phyloP scores from a whole-genome alignment of 768 basidiomycete genomes.

The Tricholomella constricta region DNA sequence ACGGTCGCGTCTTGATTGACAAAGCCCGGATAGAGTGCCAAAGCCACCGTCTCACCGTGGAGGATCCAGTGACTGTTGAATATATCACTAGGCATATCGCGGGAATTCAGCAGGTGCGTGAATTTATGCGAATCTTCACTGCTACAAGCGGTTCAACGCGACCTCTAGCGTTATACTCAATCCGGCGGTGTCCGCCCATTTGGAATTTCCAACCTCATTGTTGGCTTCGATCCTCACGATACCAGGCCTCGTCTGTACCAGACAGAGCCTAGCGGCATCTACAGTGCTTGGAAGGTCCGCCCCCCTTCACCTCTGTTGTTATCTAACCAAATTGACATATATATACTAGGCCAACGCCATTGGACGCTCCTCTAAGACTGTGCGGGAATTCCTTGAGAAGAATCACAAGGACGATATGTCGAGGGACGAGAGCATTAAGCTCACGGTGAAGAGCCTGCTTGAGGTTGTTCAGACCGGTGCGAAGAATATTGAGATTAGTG shows the following conservation, averaged over 20 bases:
- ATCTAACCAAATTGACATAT: not conserved
- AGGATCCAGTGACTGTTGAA: constrained; percentile 97
- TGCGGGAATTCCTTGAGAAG: constrained; percentile 98
- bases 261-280: constrained; percentile 98
- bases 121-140: not conserved
- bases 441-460: constrained; percentile 92
- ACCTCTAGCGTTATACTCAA: constrained; percentile 86
- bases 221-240: constrained; percentile 96
- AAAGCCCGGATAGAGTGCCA: constrained; percentile 98
- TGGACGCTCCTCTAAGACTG: constrained; percentile 96
- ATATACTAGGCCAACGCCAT: constrained; percentile 91
- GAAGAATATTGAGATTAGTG: constrained; percentile 98
- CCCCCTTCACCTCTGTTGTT: not conserved
- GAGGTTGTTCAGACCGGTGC: constrained; percentile 99
- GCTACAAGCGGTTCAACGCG: not conserved
- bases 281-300: constrained; percentile 95
- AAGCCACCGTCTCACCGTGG: constrained; percentile 93
- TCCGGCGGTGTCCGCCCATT: constrained; percentile 98
- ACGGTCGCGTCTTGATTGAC: constrained; percentile 97
- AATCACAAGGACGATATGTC: constrained; percentile 91
- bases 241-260: constrained; percentile 87
- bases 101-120: constrained; percentile 92
- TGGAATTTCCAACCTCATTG: constrained; percentile 94
- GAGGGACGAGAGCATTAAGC: constrained; percentile 88
- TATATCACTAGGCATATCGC: constrained; percentile 98